phyloP scores from a whole-genome alignment of 2,329 filamentous ascomycete species.

The Botrytis elliptica region DNA sequence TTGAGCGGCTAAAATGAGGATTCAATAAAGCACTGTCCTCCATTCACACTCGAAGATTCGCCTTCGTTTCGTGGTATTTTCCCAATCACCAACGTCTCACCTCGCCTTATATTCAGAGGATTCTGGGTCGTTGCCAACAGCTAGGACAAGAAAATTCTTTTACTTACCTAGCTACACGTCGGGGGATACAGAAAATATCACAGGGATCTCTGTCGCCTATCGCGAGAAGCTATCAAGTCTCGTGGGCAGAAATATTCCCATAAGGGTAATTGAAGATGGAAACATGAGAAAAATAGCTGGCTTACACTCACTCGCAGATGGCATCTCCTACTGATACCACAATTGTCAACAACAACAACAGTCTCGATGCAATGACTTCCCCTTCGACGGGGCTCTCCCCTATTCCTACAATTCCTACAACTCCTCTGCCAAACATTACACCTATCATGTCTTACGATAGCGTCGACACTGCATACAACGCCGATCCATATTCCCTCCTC shows the following conservation, averaged over 20 bases:
- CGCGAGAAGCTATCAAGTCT: not conserved
- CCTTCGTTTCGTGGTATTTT: not conserved
- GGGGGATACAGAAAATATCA: not conserved
- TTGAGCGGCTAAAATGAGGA: not conserved
- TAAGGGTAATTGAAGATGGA: not conserved
- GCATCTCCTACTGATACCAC: not conserved
- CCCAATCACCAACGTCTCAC: not conserved
- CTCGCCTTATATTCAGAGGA: not conserved
- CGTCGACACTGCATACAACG: constrained; percentile 7
- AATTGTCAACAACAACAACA: not conserved
- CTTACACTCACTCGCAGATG: constrained; percentile 4
- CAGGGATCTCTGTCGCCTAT: not conserved
- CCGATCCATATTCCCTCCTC: constrained; percentile 42
- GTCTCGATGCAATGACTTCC: not conserved
- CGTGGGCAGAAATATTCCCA: not conserved
- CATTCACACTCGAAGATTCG: not conserved
- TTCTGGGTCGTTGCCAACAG: not conserved
- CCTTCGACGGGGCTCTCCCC: not conserved
- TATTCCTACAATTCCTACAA: not conserved
- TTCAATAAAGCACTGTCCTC: not conserved
- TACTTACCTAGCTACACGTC: not conserved
- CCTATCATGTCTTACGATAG: constrained; percentile 2
- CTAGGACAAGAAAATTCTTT: not conserved
- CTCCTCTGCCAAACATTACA: not conserved
- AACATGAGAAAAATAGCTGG: not conserved